Evolutionary conservation across 768 basidiomycete genomes (phyloP).

Genomic region (Phylloporus sp.): DNA sequence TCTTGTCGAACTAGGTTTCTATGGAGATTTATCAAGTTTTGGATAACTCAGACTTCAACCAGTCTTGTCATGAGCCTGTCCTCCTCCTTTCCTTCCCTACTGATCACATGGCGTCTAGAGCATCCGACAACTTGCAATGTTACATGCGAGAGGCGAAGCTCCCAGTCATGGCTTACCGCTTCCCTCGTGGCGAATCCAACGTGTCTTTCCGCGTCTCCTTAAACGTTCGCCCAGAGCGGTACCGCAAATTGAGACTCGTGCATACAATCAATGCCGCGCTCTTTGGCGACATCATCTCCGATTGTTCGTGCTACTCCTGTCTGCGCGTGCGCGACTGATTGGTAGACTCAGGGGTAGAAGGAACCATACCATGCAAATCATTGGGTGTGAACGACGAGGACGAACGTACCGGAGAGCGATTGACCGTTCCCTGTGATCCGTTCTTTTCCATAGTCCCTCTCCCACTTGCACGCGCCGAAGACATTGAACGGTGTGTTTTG

Average conservation of each 20-base stretch:
- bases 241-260: constrained; percentile 52
- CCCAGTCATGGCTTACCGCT: constrained; percentile 38
- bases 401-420: constrained; percentile 34
- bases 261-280: constrained; percentile 28
- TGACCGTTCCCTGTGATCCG: constrained; percentile 43
- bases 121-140: constrained; percentile 41
- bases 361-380: constrained; percentile 33
- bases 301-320: constrained; percentile 35
- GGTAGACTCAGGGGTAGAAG: constrained; percentile 36
- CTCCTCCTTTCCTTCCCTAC: neutral
- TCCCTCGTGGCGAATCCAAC: constrained; percentile 32
- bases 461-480: constrained; percentile 36
- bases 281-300: constrained; percentile 32
- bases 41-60: neutral
- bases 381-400: constrained; percentile 39
- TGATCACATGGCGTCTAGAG: constrained; percentile 27
- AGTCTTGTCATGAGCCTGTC: neutral
- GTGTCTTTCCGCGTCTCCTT: constrained; percentile 17
- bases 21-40: neutral
- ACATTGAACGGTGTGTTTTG: constrained; percentile 41
- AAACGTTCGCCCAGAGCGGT: constrained; percentile 42
- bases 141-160: constrained; percentile 47
- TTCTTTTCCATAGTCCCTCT: constrained; percentile 34
- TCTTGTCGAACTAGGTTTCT: neutral
- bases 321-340: constrained; percentile 3